A percentile compares a stretch with the other conserved stretches of the same genome.
phyloP scores from a whole-genome alignment of 1,284 basidiomycete species.

The Malassezia nana region DNA sequence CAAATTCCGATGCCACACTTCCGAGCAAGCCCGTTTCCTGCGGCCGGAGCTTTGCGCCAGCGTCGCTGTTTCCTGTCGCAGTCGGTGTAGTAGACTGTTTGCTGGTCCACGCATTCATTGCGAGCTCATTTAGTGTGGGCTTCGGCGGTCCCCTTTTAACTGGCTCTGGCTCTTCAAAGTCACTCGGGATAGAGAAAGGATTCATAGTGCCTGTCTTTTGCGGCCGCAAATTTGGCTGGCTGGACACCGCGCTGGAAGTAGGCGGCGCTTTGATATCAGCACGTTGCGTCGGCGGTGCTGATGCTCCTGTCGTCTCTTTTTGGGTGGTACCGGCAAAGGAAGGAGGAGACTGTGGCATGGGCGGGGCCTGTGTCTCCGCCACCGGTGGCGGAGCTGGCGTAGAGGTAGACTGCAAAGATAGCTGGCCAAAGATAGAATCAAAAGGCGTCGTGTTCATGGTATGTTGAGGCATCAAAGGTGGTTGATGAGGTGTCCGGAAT shows the following conservation, averaged over 20 bases:
- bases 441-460: constrained; percentile 19
- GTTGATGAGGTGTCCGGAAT: constrained; percentile 15
- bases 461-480: constrained; percentile 20
- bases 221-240: constrained; percentile 55
- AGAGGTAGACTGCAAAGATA: constrained; percentile 40
- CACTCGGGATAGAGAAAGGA: constrained; percentile 55
- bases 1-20: constrained; percentile 48
- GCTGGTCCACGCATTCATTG: constrained; percentile 50
- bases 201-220: constrained; percentile 90
- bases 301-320: background rate
- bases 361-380: constrained; percentile 45
- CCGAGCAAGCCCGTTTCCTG: constrained; percentile 48
- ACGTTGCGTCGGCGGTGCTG: background rate
- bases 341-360: background rate
- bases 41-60: constrained; percentile 18
- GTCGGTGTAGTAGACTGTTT: too few species aligned
- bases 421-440: constrained; percentile 18
- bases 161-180: constrained; percentile 57
- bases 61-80: background rate
- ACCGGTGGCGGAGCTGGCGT: constrained; percentile 49
- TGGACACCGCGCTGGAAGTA: background rate
- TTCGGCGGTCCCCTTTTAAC: constrained; percentile 54
- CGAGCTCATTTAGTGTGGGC: constrained; percentile 71
- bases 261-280: background rate
- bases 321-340: background rate